These are phyloP conservation scores for Aspergillus neoniger DNA, from an alignment of 2,329 filamentous ascomycete species.

Conservation along the genomic window DNA sequence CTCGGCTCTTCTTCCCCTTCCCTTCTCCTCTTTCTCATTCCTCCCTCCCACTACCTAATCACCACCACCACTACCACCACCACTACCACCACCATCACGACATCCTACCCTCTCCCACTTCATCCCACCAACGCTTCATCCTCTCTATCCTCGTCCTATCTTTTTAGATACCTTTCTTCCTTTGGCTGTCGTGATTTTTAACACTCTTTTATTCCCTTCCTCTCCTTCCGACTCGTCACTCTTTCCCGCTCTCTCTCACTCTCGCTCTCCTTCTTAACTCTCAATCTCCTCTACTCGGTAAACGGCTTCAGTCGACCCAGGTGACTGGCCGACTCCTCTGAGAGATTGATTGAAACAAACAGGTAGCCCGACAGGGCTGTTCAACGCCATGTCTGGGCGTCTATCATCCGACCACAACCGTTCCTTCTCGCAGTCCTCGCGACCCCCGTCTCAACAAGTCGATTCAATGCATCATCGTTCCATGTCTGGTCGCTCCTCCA, in stretches of 20 bases:
- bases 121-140: not conserved
- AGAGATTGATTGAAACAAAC: conserved; percentile 33
- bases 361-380: conserved; percentile 43
- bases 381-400: conserved; percentile 44
- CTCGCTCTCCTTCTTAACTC: conserved; percentile 15
- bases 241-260: conserved; percentile 10
- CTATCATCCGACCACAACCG: conserved; percentile 40
- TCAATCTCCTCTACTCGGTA: conserved; percentile 3
- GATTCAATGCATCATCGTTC: conserved; percentile 35
- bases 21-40: conserved; percentile 12
- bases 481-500: conserved; percentile 34
- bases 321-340: conserved; percentile 23
- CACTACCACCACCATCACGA: conserved; percentile 6
- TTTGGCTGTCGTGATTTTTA: conserved; percentile 1
- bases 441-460: conserved; percentile 25
- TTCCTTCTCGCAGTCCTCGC: conserved; percentile 36
- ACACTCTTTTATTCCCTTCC: conserved; percentile 6
- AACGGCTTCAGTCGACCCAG: conserved; percentile 19
- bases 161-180: not conserved
- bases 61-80: conserved; percentile 12
- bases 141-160: conserved; percentile 5
- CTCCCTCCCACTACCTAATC: conserved; percentile 9
- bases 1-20: conserved; percentile 10
- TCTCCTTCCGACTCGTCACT: conserved; percentile 15
- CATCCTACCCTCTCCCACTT: not conserved